Base-by-base conservation (phyloP, 306 rosid species). In the Carpinus viminea region DNA sequence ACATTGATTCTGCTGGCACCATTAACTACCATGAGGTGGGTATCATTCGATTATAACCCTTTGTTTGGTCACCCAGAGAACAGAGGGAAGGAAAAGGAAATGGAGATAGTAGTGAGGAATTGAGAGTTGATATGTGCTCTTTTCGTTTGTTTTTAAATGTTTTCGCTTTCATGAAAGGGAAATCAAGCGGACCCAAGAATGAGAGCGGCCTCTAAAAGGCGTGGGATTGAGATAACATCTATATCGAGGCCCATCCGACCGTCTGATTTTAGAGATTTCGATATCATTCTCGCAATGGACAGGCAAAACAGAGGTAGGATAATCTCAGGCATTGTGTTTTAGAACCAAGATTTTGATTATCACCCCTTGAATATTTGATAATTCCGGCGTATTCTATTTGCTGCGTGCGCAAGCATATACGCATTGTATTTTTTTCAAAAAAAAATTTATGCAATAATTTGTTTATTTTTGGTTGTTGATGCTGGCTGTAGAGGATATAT, bases 281-380 rank as follows among this genome's bases (percentile, higher is more conserved):
- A 95, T 87, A 85, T 95, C 60, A 91, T 94, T 81, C 96, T 94
- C 72, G 98, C 96, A 0, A 94, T 94, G 98, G 98, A 94, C 80
- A 87, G 82, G 81, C 88, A 88, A 78, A 94, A 94, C 83, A 87
- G 83, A 89, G 94, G 97, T 93, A 65, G 65, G 47, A 76, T 48
- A n/a, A 70, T 64, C 52, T 72, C 18, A 38, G 31, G 59, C 56
- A 78, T 76, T 62, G 7, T 46, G 50, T 12, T 38, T 64, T 12
- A 80, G 38, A 26, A 48, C 76, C 72, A 54, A 41, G 31, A 21
- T 24, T 76, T 74, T 74, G 45, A 66, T 71, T 78, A 36, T 28
- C 31, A 52, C 69, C 72, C 53, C 47, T 47, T 26, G 74, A 65
- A 45, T 55, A 6, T 28, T 74, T 75, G 18, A 38, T 74, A 36